Conservation (phyloP, 352 stramenopile genomes). For the Globisporangium cederbergense region DNA sequence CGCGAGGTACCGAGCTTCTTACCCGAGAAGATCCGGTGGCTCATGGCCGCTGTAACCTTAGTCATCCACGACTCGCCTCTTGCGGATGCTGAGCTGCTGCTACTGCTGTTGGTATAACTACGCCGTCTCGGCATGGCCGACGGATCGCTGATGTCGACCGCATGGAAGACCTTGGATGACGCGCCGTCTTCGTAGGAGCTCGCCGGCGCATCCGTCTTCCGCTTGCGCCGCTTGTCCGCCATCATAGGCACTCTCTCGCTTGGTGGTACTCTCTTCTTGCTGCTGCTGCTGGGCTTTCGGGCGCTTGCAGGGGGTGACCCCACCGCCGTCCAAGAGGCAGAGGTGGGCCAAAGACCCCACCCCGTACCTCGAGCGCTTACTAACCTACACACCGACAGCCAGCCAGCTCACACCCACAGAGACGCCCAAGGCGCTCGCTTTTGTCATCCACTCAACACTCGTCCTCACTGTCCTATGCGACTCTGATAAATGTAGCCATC, state of each 20-base stretch:
- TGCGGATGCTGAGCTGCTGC: slow-evolving; percentile 19
- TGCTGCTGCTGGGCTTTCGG: not conserved
- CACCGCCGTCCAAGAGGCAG: slow-evolving; percentile 1
- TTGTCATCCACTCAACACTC: not conserved
- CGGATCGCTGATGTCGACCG: slow-evolving; percentile 23
- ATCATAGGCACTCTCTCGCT: slow-evolving; percentile 22
- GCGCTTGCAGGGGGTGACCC: not conserved
- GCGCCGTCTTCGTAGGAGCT: slow-evolving; percentile 23
- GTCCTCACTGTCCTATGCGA: slow-evolving; percentile 3
- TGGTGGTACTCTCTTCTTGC: not conserved
- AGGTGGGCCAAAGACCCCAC: not conserved
- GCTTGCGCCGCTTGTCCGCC: slow-evolving; percentile 38
- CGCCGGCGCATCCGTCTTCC: slow-evolving; percentile 16
- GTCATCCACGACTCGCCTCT: slow-evolving; percentile 64
- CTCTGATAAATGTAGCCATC: slow-evolving; percentile 1
- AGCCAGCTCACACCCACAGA: not conserved
- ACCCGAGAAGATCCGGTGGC: slow-evolving; percentile 51
- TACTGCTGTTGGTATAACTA: slow-evolving; percentile 22
- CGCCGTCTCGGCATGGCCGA: slow-evolving; percentile 14
- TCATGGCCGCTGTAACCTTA: slow-evolving; percentile 61
- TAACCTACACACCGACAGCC: not conserved
- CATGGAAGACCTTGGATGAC: slow-evolving; percentile 35
- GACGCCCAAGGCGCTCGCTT: not conserved
- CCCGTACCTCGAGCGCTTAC: too few relatives aligned
- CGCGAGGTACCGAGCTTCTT: slow-evolving; percentile 47